Evolutionary conservation across 129 eudicot species (phyloP), one percentile per base, ranked within the genome.

Genomic region (Lactuca sativa): DNA sequence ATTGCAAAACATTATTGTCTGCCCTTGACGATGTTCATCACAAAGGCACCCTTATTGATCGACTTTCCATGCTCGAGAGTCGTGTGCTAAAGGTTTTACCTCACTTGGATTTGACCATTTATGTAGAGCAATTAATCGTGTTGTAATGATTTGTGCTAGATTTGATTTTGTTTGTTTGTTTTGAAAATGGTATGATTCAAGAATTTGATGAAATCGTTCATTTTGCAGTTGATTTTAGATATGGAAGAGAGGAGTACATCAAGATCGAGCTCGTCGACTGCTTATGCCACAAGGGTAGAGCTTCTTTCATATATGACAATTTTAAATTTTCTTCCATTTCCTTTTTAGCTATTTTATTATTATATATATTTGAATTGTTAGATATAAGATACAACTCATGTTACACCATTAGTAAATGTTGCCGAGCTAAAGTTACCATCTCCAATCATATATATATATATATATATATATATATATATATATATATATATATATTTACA

Each of bases 21-120:
- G 97, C 89, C 56, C 82, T 90, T 8, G 76, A 90, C 14, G 97
- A 90, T 78, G 95, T 87, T 73, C 81, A 83, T 37, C 82, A 84
- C 51, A 90, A 87, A 76, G 97, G 97, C 84, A 84, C 97, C 11
- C 86, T 90, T 18, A 64, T 85, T 49, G 87, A 87, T 37, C 79
- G 95, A 6, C 87, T 90, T 18, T n/a, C 82, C 4, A 62, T 69
- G 61, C 95, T 90, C 10, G 95, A 90, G 74, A 82, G 78, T 56
- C 82, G 89, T 60, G 87, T 90, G 3, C 38, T 87, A 10, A 82
- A 84, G 91, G 97, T 86, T 78, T 17, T 34, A 72, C 9, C 6
- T 71, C 43, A 52, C 32, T 64, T 54, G 13, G n/a, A 11, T 55
- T 31, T 64, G 32, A 43, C 4, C 9, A 40, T 5, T 64, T 54